phyloP scores from a whole-genome alignment of 306 rosid species.

The Pachyrhizus erosus region DNA sequence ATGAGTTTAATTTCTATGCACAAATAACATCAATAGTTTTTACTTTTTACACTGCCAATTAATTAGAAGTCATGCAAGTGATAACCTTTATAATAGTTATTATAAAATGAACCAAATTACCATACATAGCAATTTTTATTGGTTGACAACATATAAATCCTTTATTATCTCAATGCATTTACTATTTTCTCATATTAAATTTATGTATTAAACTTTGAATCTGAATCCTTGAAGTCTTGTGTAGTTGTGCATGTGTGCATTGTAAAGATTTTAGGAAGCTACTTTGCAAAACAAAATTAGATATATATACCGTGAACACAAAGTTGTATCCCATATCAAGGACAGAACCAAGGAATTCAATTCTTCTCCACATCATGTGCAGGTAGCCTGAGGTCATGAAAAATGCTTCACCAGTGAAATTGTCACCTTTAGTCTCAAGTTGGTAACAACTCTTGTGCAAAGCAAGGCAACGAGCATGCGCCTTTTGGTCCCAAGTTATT shows the following conservation, averaged over 20 bases:
- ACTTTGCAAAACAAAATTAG: not conserved
- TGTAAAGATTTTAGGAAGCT: not conserved
- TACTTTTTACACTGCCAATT: not conserved
- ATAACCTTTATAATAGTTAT: not conserved
- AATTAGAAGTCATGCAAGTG: not conserved
- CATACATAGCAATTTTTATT: not conserved
- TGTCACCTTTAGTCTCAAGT: slow-evolving; percentile 54
- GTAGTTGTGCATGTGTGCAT: not conserved
- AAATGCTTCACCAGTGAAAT: slow-evolving; percentile 67
- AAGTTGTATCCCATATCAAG: slow-evolving; percentile 80
- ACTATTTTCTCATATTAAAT: not conserved
- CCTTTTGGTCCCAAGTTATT: slow-evolving; percentile 73
- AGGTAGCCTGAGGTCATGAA: slow-evolving; percentile 74
- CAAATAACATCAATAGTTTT: not conserved
- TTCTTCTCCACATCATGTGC: slow-evolving; percentile 90
- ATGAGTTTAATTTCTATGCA: not conserved
- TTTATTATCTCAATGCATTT: not conserved
- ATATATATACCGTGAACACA: slow-evolving; percentile 71
- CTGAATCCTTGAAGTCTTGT: not conserved
- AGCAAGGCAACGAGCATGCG: slow-evolving; percentile 65
- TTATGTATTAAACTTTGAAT: not conserved
- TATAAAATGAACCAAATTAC: not conserved
- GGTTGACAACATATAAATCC: not conserved
- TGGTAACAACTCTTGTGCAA: slow-evolving; percentile 72
- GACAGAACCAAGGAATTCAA: slow-evolving; percentile 60